A percentile compares a stretch with the other conserved stretches of the same genome.
Evolutionary conservation across 164 flowering plant genomes (phyloP).

Genomic region (Cinnamomum chago): DNA sequence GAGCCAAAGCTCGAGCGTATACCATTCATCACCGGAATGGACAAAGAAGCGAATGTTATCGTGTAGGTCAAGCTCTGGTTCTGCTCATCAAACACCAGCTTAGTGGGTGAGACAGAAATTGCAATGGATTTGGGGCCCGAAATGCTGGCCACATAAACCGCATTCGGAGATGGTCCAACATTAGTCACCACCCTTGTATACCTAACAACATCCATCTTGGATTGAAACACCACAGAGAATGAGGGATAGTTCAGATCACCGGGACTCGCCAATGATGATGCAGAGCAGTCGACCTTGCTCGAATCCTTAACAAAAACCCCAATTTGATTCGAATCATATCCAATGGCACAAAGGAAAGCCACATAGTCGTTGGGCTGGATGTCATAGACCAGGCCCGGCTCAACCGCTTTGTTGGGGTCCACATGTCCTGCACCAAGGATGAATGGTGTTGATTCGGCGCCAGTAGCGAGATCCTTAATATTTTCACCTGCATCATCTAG

Average conservation of each 20-base stretch:
- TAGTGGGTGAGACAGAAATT: slow-evolving; percentile 49
- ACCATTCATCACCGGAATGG: neutral
- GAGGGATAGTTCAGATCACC: slow-evolving; percentile 89
- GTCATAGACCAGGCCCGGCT: slow-evolving; percentile 85
- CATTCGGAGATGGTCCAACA: slow-evolving; percentile 47
- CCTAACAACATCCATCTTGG: slow-evolving; percentile 24
- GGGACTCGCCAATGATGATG: slow-evolving; percentile 26
- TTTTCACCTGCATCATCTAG: slow-evolving; percentile 48
- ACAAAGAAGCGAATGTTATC: slow-evolving; percentile 36
- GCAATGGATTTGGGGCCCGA: slow-evolving; percentile 45
- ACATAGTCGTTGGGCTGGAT: slow-evolving; percentile 44
- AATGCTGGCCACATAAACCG: slow-evolving; percentile 57
- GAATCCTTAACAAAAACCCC: slow-evolving; percentile 41
- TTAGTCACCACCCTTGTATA: slow-evolving; percentile 63
- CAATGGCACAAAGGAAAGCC: slow-evolving; percentile 68
- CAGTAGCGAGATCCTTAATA: slow-evolving; percentile 62
- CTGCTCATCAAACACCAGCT: slow-evolving; percentile 52
- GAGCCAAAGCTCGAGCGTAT: slow-evolving; percentile 40
- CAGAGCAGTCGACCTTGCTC: slow-evolving; percentile 29
- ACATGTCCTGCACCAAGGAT: slow-evolving; percentile 83
- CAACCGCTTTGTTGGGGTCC: slow-evolving; percentile 66
- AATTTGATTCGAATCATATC: slow-evolving; percentile 42
- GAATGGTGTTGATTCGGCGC: slow-evolving; percentile 62
- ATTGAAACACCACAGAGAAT: slow-evolving; percentile 55
- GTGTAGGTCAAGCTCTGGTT: slow-evolving; percentile 41